Evolutionary conservation across 2,329 filamentous ascomycete genomes (phyloP).

Genomic region (Diaporthe velutina): DNA sequence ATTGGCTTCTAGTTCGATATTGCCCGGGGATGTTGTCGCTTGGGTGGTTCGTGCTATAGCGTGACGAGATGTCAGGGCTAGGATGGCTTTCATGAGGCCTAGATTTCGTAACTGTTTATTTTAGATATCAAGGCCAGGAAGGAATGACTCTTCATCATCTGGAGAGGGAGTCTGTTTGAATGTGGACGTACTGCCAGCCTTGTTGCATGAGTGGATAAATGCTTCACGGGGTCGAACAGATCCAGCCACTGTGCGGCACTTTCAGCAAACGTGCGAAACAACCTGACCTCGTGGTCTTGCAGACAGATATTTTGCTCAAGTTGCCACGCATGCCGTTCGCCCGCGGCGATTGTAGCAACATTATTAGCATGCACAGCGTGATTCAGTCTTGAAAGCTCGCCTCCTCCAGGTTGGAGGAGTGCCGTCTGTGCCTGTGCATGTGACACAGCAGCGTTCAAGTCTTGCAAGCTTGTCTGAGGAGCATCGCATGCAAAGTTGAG

Average conservation of each 20-base stretch:
- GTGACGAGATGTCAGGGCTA: constrained; percentile 47
- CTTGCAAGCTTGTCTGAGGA: neutral
- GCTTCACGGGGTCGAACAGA: constrained; percentile 49
- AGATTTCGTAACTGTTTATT: constrained; percentile 59
- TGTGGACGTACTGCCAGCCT: constrained; percentile 24
- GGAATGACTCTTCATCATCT: neutral
- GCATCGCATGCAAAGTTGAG: neutral
- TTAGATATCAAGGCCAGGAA: neutral
- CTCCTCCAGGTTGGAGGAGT: neutral
- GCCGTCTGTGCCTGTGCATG: neutral
- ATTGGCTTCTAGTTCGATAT: neutral
- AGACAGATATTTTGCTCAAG: constrained; percentile 9
- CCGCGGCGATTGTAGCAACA: neutral
- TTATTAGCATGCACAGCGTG: constrained; percentile 38
- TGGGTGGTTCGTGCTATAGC: constrained; percentile 61
- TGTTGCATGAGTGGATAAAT: constrained; percentile 51
- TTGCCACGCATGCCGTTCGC: constrained; percentile 21
- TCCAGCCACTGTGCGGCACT: constrained; percentile 44
- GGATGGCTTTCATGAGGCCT: constrained; percentile 42
- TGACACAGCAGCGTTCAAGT: neutral
- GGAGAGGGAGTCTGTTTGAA: neutral
- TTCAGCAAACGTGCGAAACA: constrained; percentile 24
- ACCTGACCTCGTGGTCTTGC: constrained; percentile 6
- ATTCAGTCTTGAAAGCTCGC: constrained; percentile 46
- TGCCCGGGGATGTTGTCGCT: neutral